Percentiles rank a stretch among this genome's conserved stretches.
Conservation (phyloP, 306 rosid species). For the Delonix regia region DNA sequence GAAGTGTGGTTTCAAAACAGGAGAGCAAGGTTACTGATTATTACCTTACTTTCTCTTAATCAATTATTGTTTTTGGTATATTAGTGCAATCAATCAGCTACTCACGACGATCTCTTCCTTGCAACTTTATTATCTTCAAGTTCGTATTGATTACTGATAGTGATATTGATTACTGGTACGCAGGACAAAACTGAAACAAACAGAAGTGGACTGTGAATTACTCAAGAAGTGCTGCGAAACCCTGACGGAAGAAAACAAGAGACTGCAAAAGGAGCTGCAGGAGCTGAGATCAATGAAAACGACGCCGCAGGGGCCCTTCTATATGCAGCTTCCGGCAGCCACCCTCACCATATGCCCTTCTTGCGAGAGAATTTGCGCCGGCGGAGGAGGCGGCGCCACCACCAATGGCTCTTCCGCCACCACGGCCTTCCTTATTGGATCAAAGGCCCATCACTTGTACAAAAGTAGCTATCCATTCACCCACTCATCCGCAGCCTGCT, state of each 20-base stretch:
- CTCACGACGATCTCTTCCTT: too few species aligned
- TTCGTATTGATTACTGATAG: background rate
- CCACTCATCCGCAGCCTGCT: constrained; percentile 71
- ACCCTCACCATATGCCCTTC: constrained; percentile 76
- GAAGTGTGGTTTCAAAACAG: constrained; percentile 99
- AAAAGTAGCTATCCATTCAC: constrained; percentile 43
- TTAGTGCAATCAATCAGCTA: background rate
- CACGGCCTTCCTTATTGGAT: constrained; percentile 30
- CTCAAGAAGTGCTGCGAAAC: constrained; percentile 69
- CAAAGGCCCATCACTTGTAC: constrained; percentile 47
- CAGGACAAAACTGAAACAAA: constrained; percentile 92
- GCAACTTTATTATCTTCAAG: background rate
- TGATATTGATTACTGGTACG: background rate
- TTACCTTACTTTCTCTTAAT: background rate
- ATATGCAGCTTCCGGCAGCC: constrained; percentile 66
- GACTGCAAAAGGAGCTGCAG: constrained; percentile 70
- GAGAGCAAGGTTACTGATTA: constrained; percentile 71
- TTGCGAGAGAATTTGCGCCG: constrained; percentile 57
- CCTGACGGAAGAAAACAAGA: constrained; percentile 75
- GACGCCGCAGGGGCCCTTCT: constrained; percentile 43
- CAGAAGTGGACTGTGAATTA: constrained; percentile 72
- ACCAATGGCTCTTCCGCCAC: constrained; percentile 39
- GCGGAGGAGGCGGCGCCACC: constrained; percentile 19
- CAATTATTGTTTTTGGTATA: background rate
- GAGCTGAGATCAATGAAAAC: constrained; percentile 64